Evolutionary conservation across 2,329 filamentous ascomycete genomes (phyloP), one percentile per base, ranked within the genome.

Genomic region (Paraphoma sp.): DNA sequence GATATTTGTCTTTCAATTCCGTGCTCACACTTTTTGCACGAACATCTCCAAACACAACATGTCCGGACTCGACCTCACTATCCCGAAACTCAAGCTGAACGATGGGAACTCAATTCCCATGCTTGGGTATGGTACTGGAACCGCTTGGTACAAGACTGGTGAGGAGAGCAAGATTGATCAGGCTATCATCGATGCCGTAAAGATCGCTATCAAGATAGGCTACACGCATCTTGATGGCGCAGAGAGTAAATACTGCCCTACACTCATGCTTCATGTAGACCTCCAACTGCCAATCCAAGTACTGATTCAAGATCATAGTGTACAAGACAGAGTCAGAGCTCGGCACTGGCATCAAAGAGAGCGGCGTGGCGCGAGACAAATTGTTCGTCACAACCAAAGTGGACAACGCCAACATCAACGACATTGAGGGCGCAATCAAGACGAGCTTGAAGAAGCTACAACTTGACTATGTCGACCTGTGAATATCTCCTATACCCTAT

Each of bases 141-240:
- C 89, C 0, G 88, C 89, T 23, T 87, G 81, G 76, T 90, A 85
- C 71, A 84, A 84, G 64, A 72, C 72, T 4, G 76, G 78, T 2
- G 76, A 81, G 8, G 80, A 82, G 56, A 71, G 74, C 46, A 78
- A 82, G 45, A 78, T 88, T 42, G 87, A 91, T 62, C 77, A 86
- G 53, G 79, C 82, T 5, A 78, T 83, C 48, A 79, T 88, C 12
- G 84, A 87, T 49, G 76, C 78, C 0, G 79, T 83, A 44, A 84
- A 89, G 54, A 82, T 78, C 61, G 90, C 90, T 31, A 88, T 92
- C 66, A 83, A 85, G 52, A 75, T 86, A n/a, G 90, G 89, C 23
- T 93, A 88, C 74, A 82, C 83, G 55, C 90, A 93, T 69, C 81
- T 93, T 3, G 91, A 94, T 73, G 86, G 90, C 43, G 91, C 91